Evolutionary conservation across 306 rosid genomes (phyloP), one percentile per base, ranked within the genome.

Genomic region (Macrotyloma uniflorum): DNA sequence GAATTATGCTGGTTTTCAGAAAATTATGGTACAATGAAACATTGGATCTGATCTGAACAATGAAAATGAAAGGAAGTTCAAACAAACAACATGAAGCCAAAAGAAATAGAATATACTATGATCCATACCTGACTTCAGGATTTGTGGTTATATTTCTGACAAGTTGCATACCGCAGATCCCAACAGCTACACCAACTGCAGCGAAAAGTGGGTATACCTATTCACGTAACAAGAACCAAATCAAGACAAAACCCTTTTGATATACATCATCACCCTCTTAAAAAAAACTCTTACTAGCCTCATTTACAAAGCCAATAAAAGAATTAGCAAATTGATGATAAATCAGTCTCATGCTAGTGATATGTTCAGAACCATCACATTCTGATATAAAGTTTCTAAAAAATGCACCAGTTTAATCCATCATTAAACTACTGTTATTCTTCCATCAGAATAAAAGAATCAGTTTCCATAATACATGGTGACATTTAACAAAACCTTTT

Each of bases 131-230:
- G 81, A 95, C 98, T 86, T 92, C 98, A 65, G 98, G 98, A 75
- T 95, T 95, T 74, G 77, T 67, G 82, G 68, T 19, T 70, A 95
- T 89, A 42, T 95, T 95, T 83, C 98, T 89, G 7, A 92, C 43
- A 38, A 95, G 98, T 70, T 92, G 98, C 93, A 91, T 85, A 6
- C 76, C 96, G 45, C 98, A 95, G 69, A 95, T 84, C 55, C 93
- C 93, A 70, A 95, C 93, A 59, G 96, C 98, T 6, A 80, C 84
- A n/a, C 98, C 96, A 35, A 85, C 89, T 0, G 98, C 32, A 8
- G 92, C 96, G 57, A 92, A 88, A 66, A 95, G 92, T 3, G 98
- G 98, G 80, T 86, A 95, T 5, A 92, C 98, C 98, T 95, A 71
- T 72, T 57, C 61, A 45, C 50, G 12, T 40, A 3, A 55, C 46